phyloP scores from a whole-genome alignment of 2,329 filamentous ascomycete species.

The Penicillium sclerotiorum region DNA sequence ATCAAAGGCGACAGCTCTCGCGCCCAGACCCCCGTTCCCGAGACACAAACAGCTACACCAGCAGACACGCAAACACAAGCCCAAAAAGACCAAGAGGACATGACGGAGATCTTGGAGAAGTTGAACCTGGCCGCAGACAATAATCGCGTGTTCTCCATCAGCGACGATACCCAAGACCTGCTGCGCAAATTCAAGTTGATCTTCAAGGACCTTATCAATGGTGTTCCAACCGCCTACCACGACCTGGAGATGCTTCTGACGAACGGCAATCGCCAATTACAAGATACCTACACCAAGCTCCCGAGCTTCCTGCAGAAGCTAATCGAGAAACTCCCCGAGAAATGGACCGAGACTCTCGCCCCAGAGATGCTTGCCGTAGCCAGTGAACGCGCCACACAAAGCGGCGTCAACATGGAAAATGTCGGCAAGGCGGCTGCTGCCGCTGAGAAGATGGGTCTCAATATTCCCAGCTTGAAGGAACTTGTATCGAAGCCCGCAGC shows the following conservation, averaged over 20 bases:
- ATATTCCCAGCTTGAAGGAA: slow-evolving; percentile 73
- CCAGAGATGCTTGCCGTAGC: slow-evolving; percentile 82
- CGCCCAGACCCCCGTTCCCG: slow-evolving; percentile 5
- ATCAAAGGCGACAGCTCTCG: background rate
- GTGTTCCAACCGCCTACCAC: slow-evolving; percentile 88
- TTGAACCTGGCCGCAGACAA: slow-evolving; percentile 82
- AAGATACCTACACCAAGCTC: slow-evolving; percentile 67
- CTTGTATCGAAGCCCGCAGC: slow-evolving; percentile 85
- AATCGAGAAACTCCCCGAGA: slow-evolving; percentile 79
- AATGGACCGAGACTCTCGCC: slow-evolving; percentile 73
- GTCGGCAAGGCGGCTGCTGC: slow-evolving; percentile 56
- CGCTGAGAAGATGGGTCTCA: slow-evolving; percentile 67
- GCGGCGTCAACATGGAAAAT: slow-evolving; percentile 62
- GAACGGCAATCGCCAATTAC: slow-evolving; percentile 64
- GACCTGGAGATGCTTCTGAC: slow-evolving; percentile 75
- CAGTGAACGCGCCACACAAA: slow-evolving; percentile 64
- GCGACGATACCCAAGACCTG: slow-evolving; percentile 79
- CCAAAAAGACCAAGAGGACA: slow-evolving; percentile 69
- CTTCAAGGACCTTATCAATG: slow-evolving; percentile 88
- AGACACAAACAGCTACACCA: slow-evolving; percentile 9
- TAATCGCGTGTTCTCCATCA: slow-evolving; percentile 81
- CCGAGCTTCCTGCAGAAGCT: slow-evolving; percentile 82
- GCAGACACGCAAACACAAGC: slow-evolving; percentile 39
- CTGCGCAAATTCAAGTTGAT: slow-evolving; percentile 84
- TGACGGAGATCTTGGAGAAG: slow-evolving; percentile 76